Conservation (phyloP, 139 green algal genomes). For the Penium margaritaceum region DNA sequence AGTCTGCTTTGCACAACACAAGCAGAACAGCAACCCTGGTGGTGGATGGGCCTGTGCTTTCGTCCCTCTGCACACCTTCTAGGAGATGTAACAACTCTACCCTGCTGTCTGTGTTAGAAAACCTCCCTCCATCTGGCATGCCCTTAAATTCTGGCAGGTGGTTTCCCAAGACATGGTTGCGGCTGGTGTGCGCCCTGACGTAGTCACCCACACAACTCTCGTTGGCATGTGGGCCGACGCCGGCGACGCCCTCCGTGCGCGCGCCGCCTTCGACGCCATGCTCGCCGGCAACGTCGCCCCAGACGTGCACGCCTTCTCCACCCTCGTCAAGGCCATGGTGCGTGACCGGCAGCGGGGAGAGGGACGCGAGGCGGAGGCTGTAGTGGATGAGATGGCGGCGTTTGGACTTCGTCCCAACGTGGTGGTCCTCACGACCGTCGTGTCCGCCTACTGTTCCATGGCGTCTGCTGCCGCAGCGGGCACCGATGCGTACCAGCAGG, state of each 20-base stretch:
- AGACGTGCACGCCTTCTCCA: slow-evolving; percentile 18
- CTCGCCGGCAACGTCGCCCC: slow-evolving; percentile 3
- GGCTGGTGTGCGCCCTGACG: slow-evolving; percentile 13
- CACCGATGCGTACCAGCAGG: too few relatives aligned
- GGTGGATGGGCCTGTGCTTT: too few relatives aligned
- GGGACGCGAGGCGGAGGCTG: background rate
- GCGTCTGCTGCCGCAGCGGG: too few relatives aligned
- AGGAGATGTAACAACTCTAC: too few relatives aligned
- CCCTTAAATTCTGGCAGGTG: too few relatives aligned
- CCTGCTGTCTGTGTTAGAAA: too few relatives aligned
- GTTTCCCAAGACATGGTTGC: slow-evolving; percentile 1
- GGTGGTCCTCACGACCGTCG: background rate
- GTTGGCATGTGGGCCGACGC: slow-evolving; percentile 14
- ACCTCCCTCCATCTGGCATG: too few relatives aligned
- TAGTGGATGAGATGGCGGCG: slow-evolving; percentile 10
- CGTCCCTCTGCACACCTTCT: too few relatives aligned
- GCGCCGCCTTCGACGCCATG: slow-evolving; percentile 12
- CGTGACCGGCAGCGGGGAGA: background rate
- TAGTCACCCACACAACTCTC: slow-evolving; percentile 12
- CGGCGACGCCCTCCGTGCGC: background rate
- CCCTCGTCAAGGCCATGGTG: slow-evolving; percentile 22
- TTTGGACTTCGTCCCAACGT: background rate
- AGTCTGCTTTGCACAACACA: too few relatives aligned
- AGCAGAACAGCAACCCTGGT: too few relatives aligned
- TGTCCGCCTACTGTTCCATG: background rate